Percentiles rank a stretch among this genome's conserved stretches.
phyloP scores from a whole-genome alignment of 257 asterid species.

The Avicennia marina region DNA sequence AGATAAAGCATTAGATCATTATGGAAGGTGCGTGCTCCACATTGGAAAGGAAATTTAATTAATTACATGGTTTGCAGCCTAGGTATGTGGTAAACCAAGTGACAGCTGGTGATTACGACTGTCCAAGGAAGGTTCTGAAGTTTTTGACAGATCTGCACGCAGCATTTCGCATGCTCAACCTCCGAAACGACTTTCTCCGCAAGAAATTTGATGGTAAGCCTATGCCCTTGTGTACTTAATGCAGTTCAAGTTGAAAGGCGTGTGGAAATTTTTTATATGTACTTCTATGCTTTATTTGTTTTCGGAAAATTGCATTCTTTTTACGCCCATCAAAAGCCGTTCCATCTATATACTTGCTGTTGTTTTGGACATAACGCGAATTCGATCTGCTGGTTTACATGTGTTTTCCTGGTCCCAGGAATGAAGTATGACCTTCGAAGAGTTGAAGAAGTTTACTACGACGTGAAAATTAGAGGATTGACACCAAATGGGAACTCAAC shows the following conservation, averaged over 20 bases:
- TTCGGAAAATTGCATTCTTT: not conserved
- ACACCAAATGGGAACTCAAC: slow-evolving; percentile 29
- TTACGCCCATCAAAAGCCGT: no score
- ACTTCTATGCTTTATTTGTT: not conserved
- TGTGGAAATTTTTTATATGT: not conserved
- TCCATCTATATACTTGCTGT: no score
- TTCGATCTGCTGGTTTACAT: not conserved
- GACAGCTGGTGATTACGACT: slow-evolving; percentile 94
- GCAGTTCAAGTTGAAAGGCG: not conserved
- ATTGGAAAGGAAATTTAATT: not conserved
- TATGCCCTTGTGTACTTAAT: not conserved
- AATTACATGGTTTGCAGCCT: slow-evolving; percentile 54
- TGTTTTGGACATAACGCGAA: no score
- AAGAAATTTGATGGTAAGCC: slow-evolving; percentile 88
- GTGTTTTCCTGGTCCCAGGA: slow-evolving; percentile 31
- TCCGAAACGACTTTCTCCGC: slow-evolving; percentile 91
- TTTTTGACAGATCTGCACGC: slow-evolving; percentile 89
- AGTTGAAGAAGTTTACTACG: slow-evolving; percentile 90
- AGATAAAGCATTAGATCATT: no score
- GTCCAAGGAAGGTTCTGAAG: slow-evolving; percentile 80
- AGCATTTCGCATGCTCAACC: slow-evolving; percentile 97
- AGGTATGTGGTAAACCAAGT: slow-evolving; percentile 97
- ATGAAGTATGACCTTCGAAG: slow-evolving; percentile 92
- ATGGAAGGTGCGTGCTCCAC: no score
- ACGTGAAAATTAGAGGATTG: slow-evolving; percentile 89